These are phyloP conservation scores for Neofusicoccum laricinum DNA, from an alignment of 2,329 filamentous ascomycete species.

Conservation along the genomic window DNA sequence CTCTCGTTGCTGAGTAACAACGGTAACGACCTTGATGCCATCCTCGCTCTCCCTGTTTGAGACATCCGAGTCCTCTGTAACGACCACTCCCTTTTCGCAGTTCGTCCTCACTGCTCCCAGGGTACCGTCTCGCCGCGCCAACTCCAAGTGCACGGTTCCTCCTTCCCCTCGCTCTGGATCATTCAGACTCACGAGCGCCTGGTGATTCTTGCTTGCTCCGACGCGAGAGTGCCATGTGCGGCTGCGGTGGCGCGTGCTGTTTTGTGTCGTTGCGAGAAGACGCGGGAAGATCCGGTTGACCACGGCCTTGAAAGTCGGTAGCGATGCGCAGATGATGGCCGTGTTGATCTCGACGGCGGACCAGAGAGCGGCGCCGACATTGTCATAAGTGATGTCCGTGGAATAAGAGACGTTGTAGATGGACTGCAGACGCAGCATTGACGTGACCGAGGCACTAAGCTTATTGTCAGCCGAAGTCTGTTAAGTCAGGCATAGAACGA, in stretches of 20 bases:
- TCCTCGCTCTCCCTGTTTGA: not conserved
- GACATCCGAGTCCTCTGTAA: not conserved
- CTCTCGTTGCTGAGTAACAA: not conserved
- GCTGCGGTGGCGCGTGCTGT: not conserved
- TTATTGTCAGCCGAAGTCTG: not conserved
- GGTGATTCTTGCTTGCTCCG: not conserved
- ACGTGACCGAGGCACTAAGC: constrained; percentile 30
- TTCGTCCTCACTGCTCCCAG: not conserved
- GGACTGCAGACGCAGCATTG: constrained; percentile 30
- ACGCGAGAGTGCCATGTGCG: not conserved
- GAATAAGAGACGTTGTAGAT: constrained; percentile 31
- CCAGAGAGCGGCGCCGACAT: constrained; percentile 30
- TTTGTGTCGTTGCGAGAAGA: not conserved
- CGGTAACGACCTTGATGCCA: constrained; percentile 7
- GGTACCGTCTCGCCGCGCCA: not conserved
- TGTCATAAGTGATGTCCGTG: constrained; percentile 33
- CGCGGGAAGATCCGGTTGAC: not conserved
- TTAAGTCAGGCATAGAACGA: constrained; percentile 8
- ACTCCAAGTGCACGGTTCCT: not conserved
- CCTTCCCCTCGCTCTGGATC: not conserved
- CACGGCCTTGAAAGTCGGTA: constrained; percentile 21
- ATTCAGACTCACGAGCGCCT: not conserved
- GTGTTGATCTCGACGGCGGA: constrained; percentile 29
- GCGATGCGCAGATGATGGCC: constrained; percentile 29
- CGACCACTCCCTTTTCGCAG: not conserved